A percentile compares a stretch with the other conserved stretches of the same genome.
phyloP scores from a whole-genome alignment of 148 eudicot species.

The Rhododendron ovatum region DNA sequence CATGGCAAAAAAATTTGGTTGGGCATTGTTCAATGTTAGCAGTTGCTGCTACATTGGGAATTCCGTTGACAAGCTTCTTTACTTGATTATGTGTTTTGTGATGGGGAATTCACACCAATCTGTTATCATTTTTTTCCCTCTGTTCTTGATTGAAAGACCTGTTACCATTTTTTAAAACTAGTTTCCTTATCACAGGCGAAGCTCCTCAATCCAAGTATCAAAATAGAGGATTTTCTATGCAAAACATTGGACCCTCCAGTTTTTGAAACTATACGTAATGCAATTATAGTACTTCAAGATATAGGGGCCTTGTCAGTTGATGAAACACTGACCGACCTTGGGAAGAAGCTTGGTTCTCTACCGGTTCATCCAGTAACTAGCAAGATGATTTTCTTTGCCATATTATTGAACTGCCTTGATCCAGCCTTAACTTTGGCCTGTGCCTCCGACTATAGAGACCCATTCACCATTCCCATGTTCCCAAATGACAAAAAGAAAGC shows the following conservation, averaged over 20 bases:
- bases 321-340: conserved; percentile 78
- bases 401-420: conserved; percentile 79
- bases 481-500: conserved; percentile 69
- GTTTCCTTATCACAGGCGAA: conserved; percentile 55
- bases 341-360: conserved; percentile 65
- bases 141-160: neutral
- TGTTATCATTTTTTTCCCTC: neutral
- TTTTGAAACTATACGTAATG: conserved; percentile 71
- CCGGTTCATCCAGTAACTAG: conserved; percentile 88
- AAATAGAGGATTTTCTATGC: conserved; percentile 65
- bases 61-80: neutral
- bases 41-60: neutral
- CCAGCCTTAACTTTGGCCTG: conserved; percentile 97
- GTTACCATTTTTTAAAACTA: neutral
- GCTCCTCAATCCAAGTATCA: conserved; percentile 69
- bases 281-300: conserved; percentile 70
- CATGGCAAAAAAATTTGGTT: neutral
- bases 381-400: conserved; percentile 88
- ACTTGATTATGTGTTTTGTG: neutral
- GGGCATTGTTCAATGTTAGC: neutral
- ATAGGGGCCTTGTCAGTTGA: conserved; percentile 81
- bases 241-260: conserved; percentile 93
- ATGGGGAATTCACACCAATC: neutral
- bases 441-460: conserved; percentile 74
- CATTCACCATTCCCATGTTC: conserved; percentile 77